A percentile compares a stretch with the other conserved stretches of the same genome.
Conservation (phyloP, 306 rosid genomes). For the Sechiopsis laciniata region DNA sequence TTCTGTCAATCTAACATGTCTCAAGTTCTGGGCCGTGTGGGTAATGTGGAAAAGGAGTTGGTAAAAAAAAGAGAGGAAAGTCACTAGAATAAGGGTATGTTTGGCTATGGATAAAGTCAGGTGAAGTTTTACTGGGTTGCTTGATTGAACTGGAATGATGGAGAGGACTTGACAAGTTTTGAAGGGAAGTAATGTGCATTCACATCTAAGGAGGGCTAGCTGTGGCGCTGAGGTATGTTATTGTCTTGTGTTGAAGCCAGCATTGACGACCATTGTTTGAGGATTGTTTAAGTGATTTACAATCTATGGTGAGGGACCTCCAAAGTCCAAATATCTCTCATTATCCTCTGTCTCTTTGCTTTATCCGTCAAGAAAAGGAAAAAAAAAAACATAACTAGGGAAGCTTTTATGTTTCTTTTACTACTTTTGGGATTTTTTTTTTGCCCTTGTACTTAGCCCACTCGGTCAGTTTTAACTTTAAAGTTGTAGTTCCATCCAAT, state of each 20-base stretch:
- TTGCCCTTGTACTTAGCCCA: not conserved
- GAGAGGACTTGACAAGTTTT: slow-evolving; percentile 14
- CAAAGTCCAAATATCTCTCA: slow-evolving; percentile 18
- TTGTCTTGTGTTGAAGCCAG: slow-evolving; percentile 21
- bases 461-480: not conserved
- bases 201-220: slow-evolving; percentile 19
- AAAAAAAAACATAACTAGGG: not conserved
- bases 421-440: not conserved
- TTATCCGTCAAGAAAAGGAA: slow-evolving; percentile 19
- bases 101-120: slow-evolving; percentile 13
- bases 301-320: slow-evolving; percentile 18
- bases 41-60: not conserved
- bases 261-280: slow-evolving; percentile 14
- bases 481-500: not conserved
- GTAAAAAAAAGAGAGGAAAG: not conserved
- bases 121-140: slow-evolving; percentile 17
- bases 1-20: slow-evolving; percentile 12
- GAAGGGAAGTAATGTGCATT: slow-evolving; percentile 18
- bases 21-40: not conserved
- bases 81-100: slow-evolving; percentile 10
- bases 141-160: slow-evolving; percentile 18
- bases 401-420: slow-evolving; percentile 5
- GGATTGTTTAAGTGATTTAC: slow-evolving; percentile 20
- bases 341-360: not conserved
- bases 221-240: slow-evolving; percentile 16